Evolutionary conservation across 805 yeast genomes (phyloP).

Genomic region (Tetrapisispora taiwanensis): DNA sequence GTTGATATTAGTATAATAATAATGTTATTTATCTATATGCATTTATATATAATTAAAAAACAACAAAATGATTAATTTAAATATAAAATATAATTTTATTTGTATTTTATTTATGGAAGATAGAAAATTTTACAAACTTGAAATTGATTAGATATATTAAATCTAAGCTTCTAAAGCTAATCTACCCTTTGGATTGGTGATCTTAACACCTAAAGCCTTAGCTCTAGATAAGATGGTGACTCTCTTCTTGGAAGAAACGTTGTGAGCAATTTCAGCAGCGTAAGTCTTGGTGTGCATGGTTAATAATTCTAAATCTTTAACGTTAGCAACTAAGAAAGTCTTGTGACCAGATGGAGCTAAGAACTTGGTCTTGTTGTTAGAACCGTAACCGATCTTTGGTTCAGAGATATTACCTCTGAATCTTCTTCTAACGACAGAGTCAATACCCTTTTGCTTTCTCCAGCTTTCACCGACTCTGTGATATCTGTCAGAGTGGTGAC

Average conservation of each 20-base stretch:
- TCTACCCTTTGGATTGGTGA: constrained; percentile 99
- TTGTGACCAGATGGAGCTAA: constrained; percentile 97
- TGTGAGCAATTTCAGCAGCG: constrained; percentile 99
- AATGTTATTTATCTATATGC: too few relatives aligned
- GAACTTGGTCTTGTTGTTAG: constrained; percentile 97
- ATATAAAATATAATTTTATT: constrained; percentile 4
- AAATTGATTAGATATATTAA: constrained; percentile 3
- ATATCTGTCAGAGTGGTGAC: constrained; percentile 99
- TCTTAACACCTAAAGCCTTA: constrained; percentile 95
- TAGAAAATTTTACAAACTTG: constrained; percentile 5
- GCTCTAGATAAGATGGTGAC: constrained; percentile 93
- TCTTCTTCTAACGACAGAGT: constrained; percentile 98
- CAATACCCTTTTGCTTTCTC: constrained; percentile 99
- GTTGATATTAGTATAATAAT: too few relatives aligned
- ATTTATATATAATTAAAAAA: too few relatives aligned
- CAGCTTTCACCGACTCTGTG: constrained; percentile 97
- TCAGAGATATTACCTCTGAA: constrained; percentile 98
- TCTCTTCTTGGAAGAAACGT: constrained; percentile 97
- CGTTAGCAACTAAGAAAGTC: constrained; percentile 87
- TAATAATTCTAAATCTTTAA: constrained; percentile 87
- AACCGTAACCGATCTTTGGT: constrained; percentile 99
- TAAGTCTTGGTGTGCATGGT: constrained; percentile 95
- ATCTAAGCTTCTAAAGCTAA: constrained; percentile 91
- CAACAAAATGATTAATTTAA: not conserved
- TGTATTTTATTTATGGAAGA: constrained; percentile 4